phyloP scores from a whole-genome alignment of 2,329 filamentous ascomycete species.

The Cercospora sp. region DNA sequence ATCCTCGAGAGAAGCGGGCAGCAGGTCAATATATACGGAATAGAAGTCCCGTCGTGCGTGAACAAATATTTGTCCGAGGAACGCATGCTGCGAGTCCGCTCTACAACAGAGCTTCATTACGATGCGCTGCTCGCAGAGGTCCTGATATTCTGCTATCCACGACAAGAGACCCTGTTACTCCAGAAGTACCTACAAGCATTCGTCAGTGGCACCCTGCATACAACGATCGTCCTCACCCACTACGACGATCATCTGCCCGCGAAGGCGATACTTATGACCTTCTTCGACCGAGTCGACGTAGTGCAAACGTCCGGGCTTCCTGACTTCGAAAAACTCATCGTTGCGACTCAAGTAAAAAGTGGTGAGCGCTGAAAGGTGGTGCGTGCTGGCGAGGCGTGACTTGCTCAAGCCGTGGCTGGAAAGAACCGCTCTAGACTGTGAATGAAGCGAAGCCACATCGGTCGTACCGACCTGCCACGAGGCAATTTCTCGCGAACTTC shows the following conservation, averaged over 20 bases:
- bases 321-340: constrained; percentile 28
- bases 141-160: constrained; percentile 59
- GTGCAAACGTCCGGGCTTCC: constrained; percentile 21
- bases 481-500: background rate
- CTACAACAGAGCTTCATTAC: constrained; percentile 48
- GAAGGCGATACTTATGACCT: constrained; percentile 10
- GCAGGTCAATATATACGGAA: constrained; percentile 44
- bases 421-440: constrained; percentile 18
- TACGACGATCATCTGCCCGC: constrained; percentile 44
- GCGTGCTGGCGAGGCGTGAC: background rate
- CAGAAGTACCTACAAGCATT: constrained; percentile 46
- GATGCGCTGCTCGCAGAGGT: constrained; percentile 45
- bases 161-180: constrained; percentile 48
- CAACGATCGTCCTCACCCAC: constrained; percentile 48
- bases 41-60: constrained; percentile 51
- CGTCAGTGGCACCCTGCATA: constrained; percentile 36
- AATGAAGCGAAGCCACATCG: constrained; percentile 14
- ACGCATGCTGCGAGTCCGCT: constrained; percentile 47
- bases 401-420: constrained; percentile 17
- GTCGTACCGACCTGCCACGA: constrained; percentile 9
- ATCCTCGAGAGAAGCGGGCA: constrained; percentile 38
- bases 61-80: constrained; percentile 50
- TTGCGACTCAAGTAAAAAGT: constrained; percentile 22
- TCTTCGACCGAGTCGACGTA: constrained; percentile 20
- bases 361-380: constrained; percentile 2